Conservation (phyloP, 108 stramenopile genomes). For the Fragilariopsis cylindrus region DNA sequence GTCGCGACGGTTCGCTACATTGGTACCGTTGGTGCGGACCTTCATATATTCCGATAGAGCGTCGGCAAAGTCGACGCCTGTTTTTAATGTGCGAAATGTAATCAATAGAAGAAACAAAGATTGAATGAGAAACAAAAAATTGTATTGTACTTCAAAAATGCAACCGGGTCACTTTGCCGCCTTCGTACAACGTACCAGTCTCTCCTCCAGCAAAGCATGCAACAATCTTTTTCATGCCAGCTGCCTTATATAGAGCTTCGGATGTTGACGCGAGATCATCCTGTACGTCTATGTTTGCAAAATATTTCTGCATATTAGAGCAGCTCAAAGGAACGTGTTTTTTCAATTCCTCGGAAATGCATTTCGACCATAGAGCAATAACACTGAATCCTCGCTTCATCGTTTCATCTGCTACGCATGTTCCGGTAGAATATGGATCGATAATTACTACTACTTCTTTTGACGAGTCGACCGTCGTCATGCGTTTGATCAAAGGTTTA, state of each 20-base stretch:
- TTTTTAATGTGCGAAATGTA: no score
- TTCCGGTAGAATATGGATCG: slow-evolving; percentile 90
- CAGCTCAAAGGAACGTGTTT: slow-evolving; percentile 68
- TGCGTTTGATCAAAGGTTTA: slow-evolving; percentile 50
- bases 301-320: slow-evolving; percentile 39
- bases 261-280: slow-evolving; percentile 49
- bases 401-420: slow-evolving; percentile 62
- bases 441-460: slow-evolving; percentile 84
- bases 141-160: no score
- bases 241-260: slow-evolving; percentile 45
- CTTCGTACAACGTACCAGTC: slow-evolving; percentile 17
- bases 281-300: slow-evolving; percentile 50
- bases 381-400: slow-evolving; percentile 68
- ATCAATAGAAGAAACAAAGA: no score
- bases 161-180: no score
- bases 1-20: slow-evolving; percentile 77
- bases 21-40: slow-evolving; percentile 85
- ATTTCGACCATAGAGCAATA: slow-evolving; percentile 71
- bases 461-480: slow-evolving; percentile 78
- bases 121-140: no score
- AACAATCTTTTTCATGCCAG: slow-evolving; percentile 49
- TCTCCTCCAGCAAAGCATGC: slow-evolving; percentile 76
- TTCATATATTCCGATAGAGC: slow-evolving; percentile 64
- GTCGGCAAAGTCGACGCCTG: slow-evolving; percentile 73
- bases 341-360: slow-evolving; percentile 62